Evolutionary conservation across 2,329 filamentous ascomycete species (phyloP).

Genomic region (Coniochaeta prunicola): DNA sequence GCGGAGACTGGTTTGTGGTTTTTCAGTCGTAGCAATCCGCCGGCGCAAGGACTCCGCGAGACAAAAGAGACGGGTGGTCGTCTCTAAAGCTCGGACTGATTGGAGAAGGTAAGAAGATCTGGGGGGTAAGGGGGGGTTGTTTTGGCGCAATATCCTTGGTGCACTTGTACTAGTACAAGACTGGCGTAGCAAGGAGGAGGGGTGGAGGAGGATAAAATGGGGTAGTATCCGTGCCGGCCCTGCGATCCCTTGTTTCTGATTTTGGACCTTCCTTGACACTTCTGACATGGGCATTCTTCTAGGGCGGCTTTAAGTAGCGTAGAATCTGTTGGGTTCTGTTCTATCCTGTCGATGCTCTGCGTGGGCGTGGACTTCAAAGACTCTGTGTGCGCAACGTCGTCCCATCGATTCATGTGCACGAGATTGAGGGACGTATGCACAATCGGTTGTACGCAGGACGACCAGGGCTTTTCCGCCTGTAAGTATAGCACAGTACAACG

Average conservation of each 20-base stretch:
- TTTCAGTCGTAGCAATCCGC: not conserved
- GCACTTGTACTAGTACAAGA: not conserved
- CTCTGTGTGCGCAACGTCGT: not conserved
- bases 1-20: not conserved
- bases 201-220: not conserved
- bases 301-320: not conserved
- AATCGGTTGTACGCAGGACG: not conserved
- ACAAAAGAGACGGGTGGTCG: not conserved
- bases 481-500: too few species aligned
- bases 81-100: not conserved
- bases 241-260: conserved; percentile 4
- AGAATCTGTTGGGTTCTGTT: not conserved
- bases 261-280: conserved; percentile 1
- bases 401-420: not conserved
- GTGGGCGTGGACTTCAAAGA: not conserved
- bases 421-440: not conserved
- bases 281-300: not conserved
- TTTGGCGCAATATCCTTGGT: not conserved
- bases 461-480: not conserved
- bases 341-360: not conserved
- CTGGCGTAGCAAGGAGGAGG: not conserved
- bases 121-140: not conserved
- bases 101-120: conserved; percentile 3
- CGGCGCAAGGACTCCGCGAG: not conserved
- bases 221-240: conserved; percentile 3